Percentiles rank a stretch among this genome's conserved stretches.
Conservation (phyloP, 306 rosid genomes). For the Pyrus bretschneideri region DNA sequence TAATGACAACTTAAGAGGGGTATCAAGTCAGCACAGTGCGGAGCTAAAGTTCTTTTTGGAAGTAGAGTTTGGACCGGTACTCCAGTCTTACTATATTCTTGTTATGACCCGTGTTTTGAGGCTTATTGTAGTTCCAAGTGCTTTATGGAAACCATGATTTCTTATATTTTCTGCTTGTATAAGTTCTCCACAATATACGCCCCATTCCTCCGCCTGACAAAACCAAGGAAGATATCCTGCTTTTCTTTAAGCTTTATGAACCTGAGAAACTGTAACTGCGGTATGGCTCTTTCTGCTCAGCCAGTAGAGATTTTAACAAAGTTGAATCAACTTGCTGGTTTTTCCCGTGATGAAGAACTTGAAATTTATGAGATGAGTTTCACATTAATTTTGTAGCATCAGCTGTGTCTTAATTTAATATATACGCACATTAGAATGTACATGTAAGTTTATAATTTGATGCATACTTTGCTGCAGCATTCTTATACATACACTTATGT, state of each 20-base stretch:
- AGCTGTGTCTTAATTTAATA: not conserved
- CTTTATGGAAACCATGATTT: not conserved
- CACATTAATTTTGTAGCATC: not conserved
- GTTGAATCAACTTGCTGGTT: constrained; percentile 75
- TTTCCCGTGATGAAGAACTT: constrained; percentile 57
- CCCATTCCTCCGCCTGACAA: constrained; percentile 64
- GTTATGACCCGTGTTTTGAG: constrained; percentile 7
- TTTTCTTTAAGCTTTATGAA: constrained; percentile 80
- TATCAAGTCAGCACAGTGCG: constrained; percentile 58
- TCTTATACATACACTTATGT: no score
- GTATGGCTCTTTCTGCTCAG: constrained; percentile 31
- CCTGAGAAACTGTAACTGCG: constrained; percentile 64
- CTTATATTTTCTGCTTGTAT: not conserved
- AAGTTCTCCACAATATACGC: constrained; percentile 49
- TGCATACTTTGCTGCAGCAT: no score
- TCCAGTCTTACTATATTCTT: not conserved
- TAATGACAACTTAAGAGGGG: constrained; percentile 55
- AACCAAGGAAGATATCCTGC: constrained; percentile 66
- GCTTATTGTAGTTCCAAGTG: not conserved
- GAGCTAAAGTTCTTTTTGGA: constrained; percentile 70
- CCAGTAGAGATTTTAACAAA: constrained; percentile 60
- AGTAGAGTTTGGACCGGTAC: constrained; percentile 66
- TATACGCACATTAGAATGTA: no score
- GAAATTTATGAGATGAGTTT: constrained; percentile 74
- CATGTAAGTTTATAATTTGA: no score